Evolutionary conservation across 768 basidiomycete genomes (phyloP).

Genomic region (Lentinula sp.): DNA sequence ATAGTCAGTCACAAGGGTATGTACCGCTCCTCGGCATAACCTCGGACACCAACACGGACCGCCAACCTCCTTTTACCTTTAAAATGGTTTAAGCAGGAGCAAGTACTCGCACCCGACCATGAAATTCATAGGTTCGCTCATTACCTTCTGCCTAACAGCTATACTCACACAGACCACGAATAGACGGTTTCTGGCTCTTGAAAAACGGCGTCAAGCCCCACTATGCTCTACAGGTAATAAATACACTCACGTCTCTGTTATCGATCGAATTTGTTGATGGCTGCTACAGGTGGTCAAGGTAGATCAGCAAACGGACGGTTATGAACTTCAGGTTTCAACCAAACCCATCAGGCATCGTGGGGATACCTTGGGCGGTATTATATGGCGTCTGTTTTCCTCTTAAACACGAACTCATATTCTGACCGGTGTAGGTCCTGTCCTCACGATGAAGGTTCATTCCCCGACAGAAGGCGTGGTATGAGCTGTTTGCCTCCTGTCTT

Average conservation of each 20-base stretch:
- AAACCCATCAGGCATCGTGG: slow-evolving; percentile 57
- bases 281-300: slow-evolving; percentile 44
- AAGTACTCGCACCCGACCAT: background rate
- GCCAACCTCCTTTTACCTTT: background rate
- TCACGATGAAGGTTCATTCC: slow-evolving; percentile 46
- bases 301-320: slow-evolving; percentile 35
- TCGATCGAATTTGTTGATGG: background rate
- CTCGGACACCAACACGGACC: background rate
- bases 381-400: slow-evolving; percentile 8
- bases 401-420: slow-evolving; percentile 10
- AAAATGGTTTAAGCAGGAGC: background rate
- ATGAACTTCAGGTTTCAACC: slow-evolving; percentile 56
- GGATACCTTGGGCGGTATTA: slow-evolving; percentile 51
- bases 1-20: background rate
- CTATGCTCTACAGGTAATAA: slow-evolving; percentile 35
- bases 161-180: slow-evolving; percentile 13
- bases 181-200: slow-evolving; percentile 69
- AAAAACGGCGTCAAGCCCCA: slow-evolving; percentile 56
- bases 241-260: too few species aligned
- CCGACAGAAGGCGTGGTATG: slow-evolving; percentile 43
- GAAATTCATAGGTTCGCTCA: background rate
- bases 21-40: background rate
- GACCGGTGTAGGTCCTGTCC: slow-evolving; percentile 35
- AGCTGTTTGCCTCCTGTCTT: background rate
- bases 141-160: background rate